Conservation (phyloP, 768 basidiomycete genomes). For the Panus rudis region DNA sequence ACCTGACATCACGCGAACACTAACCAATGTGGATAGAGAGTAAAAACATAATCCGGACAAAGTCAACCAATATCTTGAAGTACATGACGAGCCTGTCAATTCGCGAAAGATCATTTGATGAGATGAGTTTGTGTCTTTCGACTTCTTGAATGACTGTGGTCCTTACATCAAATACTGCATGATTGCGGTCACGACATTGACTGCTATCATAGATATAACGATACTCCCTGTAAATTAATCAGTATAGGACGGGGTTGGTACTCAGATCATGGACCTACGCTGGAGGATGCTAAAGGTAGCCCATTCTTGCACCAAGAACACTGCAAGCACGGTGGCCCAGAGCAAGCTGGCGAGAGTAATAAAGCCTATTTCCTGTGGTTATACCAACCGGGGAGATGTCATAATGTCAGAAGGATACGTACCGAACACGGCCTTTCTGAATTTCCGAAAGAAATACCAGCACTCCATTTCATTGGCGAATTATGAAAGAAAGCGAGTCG, state of each 20-base stretch:
- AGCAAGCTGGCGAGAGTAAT: slow-evolving; percentile 15
- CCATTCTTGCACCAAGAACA: slow-evolving; percentile 20
- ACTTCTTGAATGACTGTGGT: no score
- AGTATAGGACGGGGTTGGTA: no score
- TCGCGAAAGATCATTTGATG: background rate
- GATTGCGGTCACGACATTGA: slow-evolving; percentile 16
- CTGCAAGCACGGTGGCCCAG: slow-evolving; percentile 17
- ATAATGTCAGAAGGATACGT: slow-evolving; percentile 8
- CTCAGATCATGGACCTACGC: slow-evolving; percentile 13
- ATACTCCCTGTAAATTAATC: slow-evolving; percentile 11
- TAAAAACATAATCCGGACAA: slow-evolving; percentile 18
- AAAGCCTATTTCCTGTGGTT: slow-evolving; percentile 10
- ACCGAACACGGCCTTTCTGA: slow-evolving; percentile 18
- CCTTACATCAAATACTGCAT: slow-evolving; percentile 23
- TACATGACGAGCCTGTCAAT: slow-evolving; percentile 18
- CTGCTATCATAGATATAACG: slow-evolving; percentile 14
- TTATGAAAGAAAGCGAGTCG: slow-evolving; percentile 3
- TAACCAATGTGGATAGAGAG: slow-evolving; percentile 17
- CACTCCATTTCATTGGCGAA: slow-evolving; percentile 16
- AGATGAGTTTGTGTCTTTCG: background rate
- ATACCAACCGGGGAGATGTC: background rate
- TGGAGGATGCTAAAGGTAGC: slow-evolving; percentile 10
- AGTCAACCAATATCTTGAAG: slow-evolving; percentile 17
- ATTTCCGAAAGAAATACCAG: slow-evolving; percentile 18
- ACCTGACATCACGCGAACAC: background rate